Percentiles rank a stretch among this genome's conserved stretches.
Conservation (phyloP, 306 rosid species). For the Medicago arabica region DNA sequence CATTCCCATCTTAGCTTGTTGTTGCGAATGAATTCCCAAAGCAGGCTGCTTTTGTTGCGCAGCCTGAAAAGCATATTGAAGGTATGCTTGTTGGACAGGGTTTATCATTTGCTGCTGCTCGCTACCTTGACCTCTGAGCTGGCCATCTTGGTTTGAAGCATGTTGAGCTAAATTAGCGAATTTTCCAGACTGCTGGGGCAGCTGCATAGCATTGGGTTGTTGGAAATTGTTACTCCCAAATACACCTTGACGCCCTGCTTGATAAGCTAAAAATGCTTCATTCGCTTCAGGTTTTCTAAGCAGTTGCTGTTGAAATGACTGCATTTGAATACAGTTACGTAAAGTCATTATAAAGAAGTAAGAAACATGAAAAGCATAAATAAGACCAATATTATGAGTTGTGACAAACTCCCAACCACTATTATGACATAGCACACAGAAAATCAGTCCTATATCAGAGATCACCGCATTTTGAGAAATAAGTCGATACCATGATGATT, state of each 20-base stretch:
- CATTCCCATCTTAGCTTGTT: slow-evolving; percentile 80
- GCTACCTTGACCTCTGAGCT: slow-evolving; percentile 70
- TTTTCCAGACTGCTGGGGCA: slow-evolving; percentile 85
- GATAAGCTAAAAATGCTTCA: slow-evolving; percentile 77
- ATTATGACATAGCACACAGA: slow-evolving; percentile 17
- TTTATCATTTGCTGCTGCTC: slow-evolving; percentile 84
- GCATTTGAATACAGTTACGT: slow-evolving; percentile 41
- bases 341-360: slow-evolving; percentile 11
- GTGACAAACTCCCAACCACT: slow-evolving; percentile 37
- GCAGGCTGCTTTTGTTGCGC: slow-evolving; percentile 83
- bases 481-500: slow-evolving; percentile 15
- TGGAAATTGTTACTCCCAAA: slow-evolving; percentile 67
- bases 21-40: slow-evolving; percentile 80
- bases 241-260: slow-evolving; percentile 77
- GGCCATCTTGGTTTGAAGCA: slow-evolving; percentile 71
- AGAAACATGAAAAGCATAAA: slow-evolving; percentile 37
- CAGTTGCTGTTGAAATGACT: slow-evolving; percentile 82
- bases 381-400: slow-evolving; percentile 17
- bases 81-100: slow-evolving; percentile 90
- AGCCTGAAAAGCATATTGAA: slow-evolving; percentile 88
- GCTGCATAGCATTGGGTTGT: slow-evolving; percentile 65
- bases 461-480: slow-evolving; percentile 28
- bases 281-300: slow-evolving; percentile 91
- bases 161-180: slow-evolving; percentile 71
- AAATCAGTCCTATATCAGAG: slow-evolving; percentile 30